These are phyloP conservation scores for Hypoxylon sp. DNA, from an alignment of 2,329 filamentous ascomycete species.

Conservation along the genomic window DNA sequence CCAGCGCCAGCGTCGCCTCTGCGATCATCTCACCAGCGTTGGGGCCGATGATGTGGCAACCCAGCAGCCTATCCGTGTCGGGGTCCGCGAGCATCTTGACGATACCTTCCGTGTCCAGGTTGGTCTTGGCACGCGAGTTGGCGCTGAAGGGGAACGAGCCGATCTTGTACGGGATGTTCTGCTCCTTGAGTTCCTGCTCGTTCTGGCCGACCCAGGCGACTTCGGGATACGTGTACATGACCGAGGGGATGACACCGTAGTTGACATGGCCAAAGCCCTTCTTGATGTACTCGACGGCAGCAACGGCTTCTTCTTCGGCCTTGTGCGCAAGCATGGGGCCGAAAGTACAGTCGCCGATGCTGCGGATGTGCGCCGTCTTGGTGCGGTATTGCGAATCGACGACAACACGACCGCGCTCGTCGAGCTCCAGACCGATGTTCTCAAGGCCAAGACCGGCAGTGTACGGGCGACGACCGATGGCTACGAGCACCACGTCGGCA, in stretches of 20 bases:
- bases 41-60: constrained; percentile 94
- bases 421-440: constrained; percentile 89
- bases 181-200: constrained; percentile 92
- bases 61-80: constrained; percentile 93
- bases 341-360: constrained; percentile 95
- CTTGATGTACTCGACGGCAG: constrained; percentile 94
- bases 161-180: constrained; percentile 89
- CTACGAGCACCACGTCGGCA: constrained; percentile 93
- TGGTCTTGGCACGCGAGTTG: constrained; percentile 99
- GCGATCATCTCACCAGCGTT: constrained; percentile 99
- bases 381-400: constrained; percentile 99
- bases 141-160: constrained; percentile 97
- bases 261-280: constrained; percentile 99
- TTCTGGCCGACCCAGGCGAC: constrained; percentile 98
- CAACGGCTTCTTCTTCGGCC: constrained; percentile 97
- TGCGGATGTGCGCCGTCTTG: constrained; percentile 95
- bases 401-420: constrained; percentile 92
- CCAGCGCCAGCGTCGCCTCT: constrained; percentile 90
- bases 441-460: constrained; percentile 90
- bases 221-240: constrained; percentile 99
- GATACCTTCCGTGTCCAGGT: constrained; percentile 92
- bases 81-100: constrained; percentile 98
- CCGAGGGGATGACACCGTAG: constrained; percentile 95
- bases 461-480: constrained; percentile 95
- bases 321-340: constrained; percentile 99